These are phyloP conservation scores for Scutellaria minor DNA, from an alignment of 257 asterid species.

Conservation along the genomic window DNA sequence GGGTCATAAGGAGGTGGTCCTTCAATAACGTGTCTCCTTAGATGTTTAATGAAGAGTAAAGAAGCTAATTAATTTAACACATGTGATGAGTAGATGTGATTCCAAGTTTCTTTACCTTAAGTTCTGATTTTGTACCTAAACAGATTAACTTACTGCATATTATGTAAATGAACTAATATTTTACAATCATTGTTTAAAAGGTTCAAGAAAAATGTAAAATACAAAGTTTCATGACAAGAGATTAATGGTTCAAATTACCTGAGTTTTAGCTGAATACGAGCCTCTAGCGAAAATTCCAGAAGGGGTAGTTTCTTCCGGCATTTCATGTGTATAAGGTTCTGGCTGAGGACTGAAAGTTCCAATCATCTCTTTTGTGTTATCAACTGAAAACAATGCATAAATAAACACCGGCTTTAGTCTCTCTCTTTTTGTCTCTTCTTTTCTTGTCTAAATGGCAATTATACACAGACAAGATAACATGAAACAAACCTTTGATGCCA, in stretches of 20 bases:
- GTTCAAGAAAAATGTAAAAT: not conserved
- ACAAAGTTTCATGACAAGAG: not conserved
- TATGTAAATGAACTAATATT: not conserved
- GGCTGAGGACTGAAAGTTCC: constrained; percentile 97
- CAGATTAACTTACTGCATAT: not conserved
- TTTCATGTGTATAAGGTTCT: constrained; percentile 81
- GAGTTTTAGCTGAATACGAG: constrained; percentile 86
- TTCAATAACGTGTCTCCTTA: constrained; percentile 12
- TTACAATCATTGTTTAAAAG: not conserved
- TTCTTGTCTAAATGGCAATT: constrained; percentile 6
- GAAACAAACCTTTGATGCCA: constrained; percentile 68
- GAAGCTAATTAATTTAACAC: not conserved
- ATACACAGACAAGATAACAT: not conserved
- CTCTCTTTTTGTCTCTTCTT: not conserved
- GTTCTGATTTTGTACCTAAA: constrained; percentile 15
- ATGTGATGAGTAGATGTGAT: constrained; percentile 12
- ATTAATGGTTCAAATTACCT: constrained; percentile 47
- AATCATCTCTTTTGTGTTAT: constrained; percentile 89
- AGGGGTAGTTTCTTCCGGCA: constrained; percentile 97
- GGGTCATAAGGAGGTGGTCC: constrained; percentile 35
- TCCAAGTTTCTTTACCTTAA: constrained; percentile 12
- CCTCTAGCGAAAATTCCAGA: constrained; percentile 95
- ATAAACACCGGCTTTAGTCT: constrained; percentile 5
- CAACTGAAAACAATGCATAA: constrained; percentile 53
- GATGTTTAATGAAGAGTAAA: constrained; percentile 13